Conservation (phyloP, 345 rosid genomes). For the Erysimum cheiranthoides region DNA sequence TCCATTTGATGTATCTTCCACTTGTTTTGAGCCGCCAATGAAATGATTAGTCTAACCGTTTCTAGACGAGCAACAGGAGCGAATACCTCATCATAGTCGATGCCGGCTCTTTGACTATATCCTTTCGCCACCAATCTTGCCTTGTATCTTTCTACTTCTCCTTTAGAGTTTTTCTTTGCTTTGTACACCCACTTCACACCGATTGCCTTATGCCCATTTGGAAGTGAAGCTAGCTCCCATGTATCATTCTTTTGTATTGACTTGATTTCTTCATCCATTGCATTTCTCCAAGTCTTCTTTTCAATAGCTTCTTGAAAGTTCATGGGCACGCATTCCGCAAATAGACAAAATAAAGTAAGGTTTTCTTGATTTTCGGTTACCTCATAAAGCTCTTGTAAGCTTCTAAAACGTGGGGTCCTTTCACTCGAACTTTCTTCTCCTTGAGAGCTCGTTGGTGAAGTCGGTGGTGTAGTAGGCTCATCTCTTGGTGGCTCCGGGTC, state of each 20-base stretch:
- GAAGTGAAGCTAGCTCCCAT: background rate
- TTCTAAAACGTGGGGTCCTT: background rate
- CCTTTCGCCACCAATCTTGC: background rate
- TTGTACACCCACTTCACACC: conserved; percentile 9
- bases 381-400: background rate
- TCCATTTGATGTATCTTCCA: conserved; percentile 8
- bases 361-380: background rate
- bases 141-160: conserved; percentile 8
- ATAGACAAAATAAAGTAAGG: background rate
- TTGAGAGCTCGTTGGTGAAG: background rate
- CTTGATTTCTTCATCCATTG: too few relatives aligned
- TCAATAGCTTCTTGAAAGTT: background rate
- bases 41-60: background rate
- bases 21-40: background rate
- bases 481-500: background rate
- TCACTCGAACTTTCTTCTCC: background rate
- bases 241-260: background rate
- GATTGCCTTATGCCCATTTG: background rate
- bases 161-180: background rate
- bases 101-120: background rate
- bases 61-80: background rate
- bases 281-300: too few relatives aligned
- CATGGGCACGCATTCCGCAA: background rate
- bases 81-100: conserved; percentile 1
- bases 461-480: background rate